These are phyloP conservation scores for Parafenestella ontariensis DNA, from an alignment of 2,329 filamentous ascomycete genomes.

Conservation along the genomic window DNA sequence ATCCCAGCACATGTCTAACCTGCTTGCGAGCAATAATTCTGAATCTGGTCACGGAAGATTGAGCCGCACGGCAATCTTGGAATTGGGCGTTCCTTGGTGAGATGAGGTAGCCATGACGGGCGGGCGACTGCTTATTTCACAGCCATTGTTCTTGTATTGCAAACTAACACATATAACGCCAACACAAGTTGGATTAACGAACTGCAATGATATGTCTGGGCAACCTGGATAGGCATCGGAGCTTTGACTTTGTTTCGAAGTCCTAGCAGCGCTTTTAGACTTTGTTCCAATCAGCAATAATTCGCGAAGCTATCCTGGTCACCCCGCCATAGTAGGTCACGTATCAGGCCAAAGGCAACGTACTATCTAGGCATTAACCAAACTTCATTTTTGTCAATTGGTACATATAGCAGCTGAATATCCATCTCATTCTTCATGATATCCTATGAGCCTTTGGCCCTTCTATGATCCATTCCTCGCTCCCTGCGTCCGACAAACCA, in stretches of 20 bases:
- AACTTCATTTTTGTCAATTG: background rate
- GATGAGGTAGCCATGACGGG: background rate
- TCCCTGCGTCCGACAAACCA: slow-evolving; percentile 15
- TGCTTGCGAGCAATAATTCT: background rate
- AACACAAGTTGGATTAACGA: background rate
- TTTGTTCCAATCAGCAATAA: background rate
- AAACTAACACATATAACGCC: too few species aligned
- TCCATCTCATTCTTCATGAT: background rate
- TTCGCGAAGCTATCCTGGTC: background rate
- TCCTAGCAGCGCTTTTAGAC: background rate
- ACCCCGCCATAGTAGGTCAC: background rate
- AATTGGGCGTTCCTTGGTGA: background rate
- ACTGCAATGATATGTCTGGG: too few species aligned
- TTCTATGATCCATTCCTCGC: slow-evolving; percentile 28
- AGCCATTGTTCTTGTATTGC: too few species aligned
- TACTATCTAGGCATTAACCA: background rate
- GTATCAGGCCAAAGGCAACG: background rate
- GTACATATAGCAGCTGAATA: background rate
- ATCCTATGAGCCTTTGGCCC: slow-evolving; percentile 1
- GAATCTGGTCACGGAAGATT: background rate
- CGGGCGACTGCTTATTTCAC: too few species aligned
- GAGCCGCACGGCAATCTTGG: background rate
- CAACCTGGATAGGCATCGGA: too few species aligned
- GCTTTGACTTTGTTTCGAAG: background rate
- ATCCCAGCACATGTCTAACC: background rate